A percentile compares a stretch with the other conserved stretches of the same genome.
Evolutionary conservation across 345 rosid genomes (phyloP).

Genomic region (Populus davidiana): DNA sequence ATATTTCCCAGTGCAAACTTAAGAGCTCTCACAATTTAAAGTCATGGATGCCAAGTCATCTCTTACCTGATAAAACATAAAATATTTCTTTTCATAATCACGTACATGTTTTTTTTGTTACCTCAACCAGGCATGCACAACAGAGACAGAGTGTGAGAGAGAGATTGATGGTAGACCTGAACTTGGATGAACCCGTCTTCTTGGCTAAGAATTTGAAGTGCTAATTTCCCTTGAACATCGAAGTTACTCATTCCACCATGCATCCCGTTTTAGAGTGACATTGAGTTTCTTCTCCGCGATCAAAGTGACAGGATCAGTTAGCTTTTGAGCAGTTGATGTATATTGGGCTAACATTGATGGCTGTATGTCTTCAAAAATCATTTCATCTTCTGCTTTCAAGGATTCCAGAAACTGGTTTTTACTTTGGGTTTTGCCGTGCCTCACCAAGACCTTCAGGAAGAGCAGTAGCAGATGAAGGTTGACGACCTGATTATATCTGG

Average conservation of each 20-base stretch:
- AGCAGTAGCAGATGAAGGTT: constrained; percentile 81
- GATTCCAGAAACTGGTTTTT: constrained; percentile 90
- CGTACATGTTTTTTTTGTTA: no score
- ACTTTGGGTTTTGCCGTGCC: constrained; percentile 86
- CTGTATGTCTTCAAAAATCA: constrained; percentile 84
- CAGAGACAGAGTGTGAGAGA: background rate
- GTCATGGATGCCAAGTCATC: no score
- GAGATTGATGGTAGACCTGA: constrained; percentile 50
- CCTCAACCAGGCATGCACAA: no score
- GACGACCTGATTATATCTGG: constrained; percentile 46
- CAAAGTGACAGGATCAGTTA: constrained; percentile 87
- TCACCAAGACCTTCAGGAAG: constrained; percentile 98
- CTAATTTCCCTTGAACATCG: constrained; percentile 91
- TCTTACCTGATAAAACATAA: no score
- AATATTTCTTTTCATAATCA: no score
- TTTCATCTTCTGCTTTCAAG: constrained; percentile 97
- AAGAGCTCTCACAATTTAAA: no score
- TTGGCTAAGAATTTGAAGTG: constrained; percentile 93
- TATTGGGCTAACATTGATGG: constrained; percentile 51
- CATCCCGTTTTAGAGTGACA: constrained; percentile 72
- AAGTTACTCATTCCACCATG: constrained; percentile 82
- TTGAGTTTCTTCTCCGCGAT: constrained; percentile 90
- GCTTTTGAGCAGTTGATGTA: constrained; percentile 54
- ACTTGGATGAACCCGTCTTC: constrained; percentile 96
- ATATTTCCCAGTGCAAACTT: no score